Conservation (phyloP, 805 yeast species). For the Candida oleophila region DNA sequence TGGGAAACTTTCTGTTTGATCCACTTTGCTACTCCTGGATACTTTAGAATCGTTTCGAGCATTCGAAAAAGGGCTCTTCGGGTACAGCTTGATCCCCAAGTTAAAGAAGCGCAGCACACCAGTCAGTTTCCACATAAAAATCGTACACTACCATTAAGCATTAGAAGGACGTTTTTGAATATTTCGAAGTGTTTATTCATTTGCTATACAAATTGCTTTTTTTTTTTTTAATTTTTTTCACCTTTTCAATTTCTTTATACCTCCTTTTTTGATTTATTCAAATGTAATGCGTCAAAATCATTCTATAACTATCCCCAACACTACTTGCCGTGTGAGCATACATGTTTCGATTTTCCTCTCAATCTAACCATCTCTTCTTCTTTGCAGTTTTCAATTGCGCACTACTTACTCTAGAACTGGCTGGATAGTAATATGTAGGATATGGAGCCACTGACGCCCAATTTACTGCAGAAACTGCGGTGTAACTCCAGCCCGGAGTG, state of each 20-base stretch:
- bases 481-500: conserved; percentile 84
- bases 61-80: no score
- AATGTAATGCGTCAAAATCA: neutral
- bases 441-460: conserved; percentile 69
- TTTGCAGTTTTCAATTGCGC: conserved; percentile 38
- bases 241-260: neutral
- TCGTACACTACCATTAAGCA: no score
- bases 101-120: no score
- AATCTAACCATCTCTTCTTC: conserved; percentile 40
- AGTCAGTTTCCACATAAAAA: no score
- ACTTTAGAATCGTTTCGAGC: no score
- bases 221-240: no score
- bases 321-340: neutral
- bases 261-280: neutral
- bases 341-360: neutral
- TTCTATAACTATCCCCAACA: neutral
- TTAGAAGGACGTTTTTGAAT: no score
- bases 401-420: conserved; percentile 47
- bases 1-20: no score
- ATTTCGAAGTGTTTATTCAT: neutral
- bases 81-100: no score
- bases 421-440: conserved; percentile 67
- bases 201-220: neutral
- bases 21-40: no score
- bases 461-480: conserved; percentile 61